These are phyloP conservation scores for Gossypium stocksii DNA, from an alignment of 345 rosid species.

Conservation along the genomic window DNA sequence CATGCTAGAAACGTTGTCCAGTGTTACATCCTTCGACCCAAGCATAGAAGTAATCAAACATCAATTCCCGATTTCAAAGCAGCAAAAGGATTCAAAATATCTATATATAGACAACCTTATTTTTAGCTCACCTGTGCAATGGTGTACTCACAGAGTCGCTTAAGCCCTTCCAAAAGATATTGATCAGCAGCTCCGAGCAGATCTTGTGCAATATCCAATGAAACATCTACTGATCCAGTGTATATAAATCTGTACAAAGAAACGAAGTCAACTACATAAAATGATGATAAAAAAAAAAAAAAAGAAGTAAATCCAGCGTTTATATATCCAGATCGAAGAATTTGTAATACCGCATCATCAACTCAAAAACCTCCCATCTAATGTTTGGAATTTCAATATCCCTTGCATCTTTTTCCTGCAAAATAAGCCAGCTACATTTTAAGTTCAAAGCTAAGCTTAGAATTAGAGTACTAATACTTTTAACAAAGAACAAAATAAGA, in stretches of 20 bases:
- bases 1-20: conserved; percentile 87
- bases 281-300: background rate
- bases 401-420: conserved; percentile 92
- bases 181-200: conserved; percentile 99
- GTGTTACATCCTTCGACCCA: conserved; percentile 61
- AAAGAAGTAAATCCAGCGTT: background rate
- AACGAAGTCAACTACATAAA: conserved; percentile 14
- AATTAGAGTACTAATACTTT: background rate
- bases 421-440: conserved; percentile 9
- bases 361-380: conserved; percentile 97
- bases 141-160: conserved; percentile 93
- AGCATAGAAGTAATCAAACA: conserved; percentile 20
- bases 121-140: conserved; percentile 81
- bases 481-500: background rate
- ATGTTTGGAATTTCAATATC: conserved; percentile 98
- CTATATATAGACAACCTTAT: background rate
- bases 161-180: conserved; percentile 92
- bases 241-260: conserved; percentile 67
- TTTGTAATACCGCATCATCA: conserved; percentile 88
- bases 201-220: conserved; percentile 83
- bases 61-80: conserved; percentile 14
- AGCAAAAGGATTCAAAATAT: conserved; percentile 8
- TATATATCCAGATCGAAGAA: background rate
- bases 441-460: background rate
- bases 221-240: conserved; percentile 90